Base-by-base conservation (phyloP, 345 rosid genomes). In the Limnanthes douglasii region DNA sequence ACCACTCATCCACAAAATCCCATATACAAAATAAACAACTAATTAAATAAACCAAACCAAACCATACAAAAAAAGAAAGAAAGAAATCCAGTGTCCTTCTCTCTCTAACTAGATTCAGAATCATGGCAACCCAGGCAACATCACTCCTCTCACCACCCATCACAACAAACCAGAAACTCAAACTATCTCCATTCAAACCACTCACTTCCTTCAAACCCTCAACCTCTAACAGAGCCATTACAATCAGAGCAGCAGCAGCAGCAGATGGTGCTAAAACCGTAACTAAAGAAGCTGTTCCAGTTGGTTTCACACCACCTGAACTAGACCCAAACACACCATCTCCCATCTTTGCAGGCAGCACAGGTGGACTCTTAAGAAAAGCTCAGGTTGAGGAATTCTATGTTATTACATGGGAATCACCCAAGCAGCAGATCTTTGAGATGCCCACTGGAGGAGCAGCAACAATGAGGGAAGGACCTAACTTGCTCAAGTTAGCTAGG, bases 401-500 rank as follows among this genome's bases (percentile, higher is more conserved):
- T 23, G 97, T 83, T 6, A 88, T 82, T 11, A 82, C 97, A 25
- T 83, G 97, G 97, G 79, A 75, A 1, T 88, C 95, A 8, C 93
- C 93, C 0, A 82, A 78, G 39, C 94, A 86, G 46, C 97, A 86
- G 51, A 69, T 86, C 54, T 83, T 88, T 31, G 95, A 83, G 70
- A 88, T 88, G 97, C 90, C 93, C 0, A 88, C 95, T 0, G 95
- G 93, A 4, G 97, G 97, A 0, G 97, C 94, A 0, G 93, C 97
- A 19, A 86, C 75, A 34, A 86, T 86, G 97, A 82, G 97, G 31
- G 57, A 82, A 65, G 97, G 97, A 5, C 85, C 97, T 5, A 86
- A 82, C 61, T 31, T 86, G 70, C 64, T 86, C 38, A 86, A 86
- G 65, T 23, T 86, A 60, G 95, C 90, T 2, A 75, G 97, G 83